A percentile compares a stretch with the other conserved stretches of the same genome.
Conservation (phyloP, 257 asterid genomes). For the Dorcoceras hygrometricum region DNA sequence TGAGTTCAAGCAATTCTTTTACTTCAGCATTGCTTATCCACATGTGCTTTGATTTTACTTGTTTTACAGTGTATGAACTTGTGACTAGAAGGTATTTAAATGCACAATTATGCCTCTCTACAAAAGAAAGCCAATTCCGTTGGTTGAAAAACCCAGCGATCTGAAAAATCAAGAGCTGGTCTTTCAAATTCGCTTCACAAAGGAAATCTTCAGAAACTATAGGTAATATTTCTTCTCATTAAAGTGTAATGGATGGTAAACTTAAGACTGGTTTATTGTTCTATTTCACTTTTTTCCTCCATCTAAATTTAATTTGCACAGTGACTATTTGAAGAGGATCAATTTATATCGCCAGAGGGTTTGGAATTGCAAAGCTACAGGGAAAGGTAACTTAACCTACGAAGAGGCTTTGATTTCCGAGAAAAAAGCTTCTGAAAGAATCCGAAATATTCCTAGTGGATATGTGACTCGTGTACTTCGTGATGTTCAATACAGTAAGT, state of each 20-base stretch:
- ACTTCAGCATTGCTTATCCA: constrained; percentile 26
- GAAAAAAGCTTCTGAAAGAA: constrained; percentile 57
- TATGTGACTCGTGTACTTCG: constrained; percentile 61
- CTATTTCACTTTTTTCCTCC: constrained; percentile 16
- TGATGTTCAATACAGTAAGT: constrained; percentile 83
- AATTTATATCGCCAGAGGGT: constrained; percentile 65
- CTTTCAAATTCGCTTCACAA: constrained; percentile 76
- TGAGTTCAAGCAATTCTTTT: constrained; percentile 11
- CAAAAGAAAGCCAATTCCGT: constrained; percentile 61
- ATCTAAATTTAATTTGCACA: constrained; percentile 33
- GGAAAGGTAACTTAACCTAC: constrained; percentile 76
- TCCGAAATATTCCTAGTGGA: constrained; percentile 59
- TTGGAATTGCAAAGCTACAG: constrained; percentile 93
- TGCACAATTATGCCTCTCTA: constrained; percentile 67
- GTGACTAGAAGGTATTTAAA: constrained; percentile 35
- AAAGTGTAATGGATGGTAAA: constrained; percentile 15
- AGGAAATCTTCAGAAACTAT: constrained; percentile 84
- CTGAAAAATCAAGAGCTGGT: constrained; percentile 70
- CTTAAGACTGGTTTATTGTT: background rate
- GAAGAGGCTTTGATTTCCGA: constrained; percentile 92
- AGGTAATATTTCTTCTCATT: constrained; percentile 39
- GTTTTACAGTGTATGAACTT: constrained; percentile 37
- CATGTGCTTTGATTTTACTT: constrained; percentile 17
- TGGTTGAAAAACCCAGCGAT: constrained; percentile 68
- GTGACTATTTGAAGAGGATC: constrained; percentile 79